A percentile compares a stretch with the other conserved stretches of the same genome.
Evolutionary conservation across 2,329 filamentous ascomycete species (phyloP).

Genomic region (Coniosporium tulheliwenetii): DNA sequence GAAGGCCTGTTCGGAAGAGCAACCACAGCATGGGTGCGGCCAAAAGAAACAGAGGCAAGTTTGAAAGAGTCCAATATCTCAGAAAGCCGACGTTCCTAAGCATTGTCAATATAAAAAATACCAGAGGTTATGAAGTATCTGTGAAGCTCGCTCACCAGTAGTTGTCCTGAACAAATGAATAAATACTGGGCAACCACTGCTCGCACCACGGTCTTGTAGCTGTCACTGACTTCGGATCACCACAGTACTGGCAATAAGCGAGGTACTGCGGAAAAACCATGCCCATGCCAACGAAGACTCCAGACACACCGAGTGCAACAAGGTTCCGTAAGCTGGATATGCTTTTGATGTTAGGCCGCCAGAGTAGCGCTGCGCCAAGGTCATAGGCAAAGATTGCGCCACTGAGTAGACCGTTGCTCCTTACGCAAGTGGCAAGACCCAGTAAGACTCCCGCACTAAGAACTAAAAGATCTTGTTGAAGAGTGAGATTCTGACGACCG

Average conservation of each 20-base stretch:
- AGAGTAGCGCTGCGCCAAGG: slow-evolving; percentile 25
- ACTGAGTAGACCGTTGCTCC: slow-evolving; percentile 76
- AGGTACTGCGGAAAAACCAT: slow-evolving; percentile 56
- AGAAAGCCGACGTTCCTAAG: slow-evolving; percentile 74
- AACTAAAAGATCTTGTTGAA: slow-evolving; percentile 30
- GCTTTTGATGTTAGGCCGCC: slow-evolving; percentile 22
- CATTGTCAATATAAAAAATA: neutral
- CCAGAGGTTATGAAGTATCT: neutral
- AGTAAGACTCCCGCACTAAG: slow-evolving; percentile 53
- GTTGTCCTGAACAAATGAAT: slow-evolving; percentile 69
- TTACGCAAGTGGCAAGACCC: slow-evolving; percentile 55
- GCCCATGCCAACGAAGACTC: slow-evolving; percentile 50
- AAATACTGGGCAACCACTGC: slow-evolving; percentile 65
- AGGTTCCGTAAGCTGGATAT: slow-evolving; percentile 35
- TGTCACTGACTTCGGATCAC: slow-evolving; percentile 9
- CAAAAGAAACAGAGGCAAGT: slow-evolving; percentile 75
- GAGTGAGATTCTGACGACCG: neutral
- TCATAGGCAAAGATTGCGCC: slow-evolving; percentile 61
- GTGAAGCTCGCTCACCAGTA: slow-evolving; percentile 57
- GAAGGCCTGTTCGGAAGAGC: slow-evolving; percentile 43
- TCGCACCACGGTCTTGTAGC: slow-evolving; percentile 56
- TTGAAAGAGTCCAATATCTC: slow-evolving; percentile 76
- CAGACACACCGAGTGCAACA: slow-evolving; percentile 46
- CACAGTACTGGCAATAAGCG: slow-evolving; percentile 61
- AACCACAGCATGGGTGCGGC: slow-evolving; percentile 63